Percentiles rank a stretch among this genome's conserved stretches.
Evolutionary conservation across 345 rosid species (phyloP).

Genomic region (Physaria fendleri): DNA sequence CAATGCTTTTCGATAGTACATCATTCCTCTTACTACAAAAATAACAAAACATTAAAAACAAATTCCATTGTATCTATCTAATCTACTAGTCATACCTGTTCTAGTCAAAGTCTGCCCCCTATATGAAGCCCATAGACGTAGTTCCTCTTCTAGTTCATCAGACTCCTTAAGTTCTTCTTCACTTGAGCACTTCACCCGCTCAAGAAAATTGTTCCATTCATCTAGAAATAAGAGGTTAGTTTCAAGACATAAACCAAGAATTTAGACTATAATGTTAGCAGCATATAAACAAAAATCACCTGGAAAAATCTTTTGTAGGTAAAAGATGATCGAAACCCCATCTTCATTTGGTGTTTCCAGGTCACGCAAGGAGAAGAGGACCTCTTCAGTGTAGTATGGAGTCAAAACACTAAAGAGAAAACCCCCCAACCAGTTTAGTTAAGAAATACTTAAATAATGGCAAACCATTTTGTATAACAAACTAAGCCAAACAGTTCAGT

Average conservation of each 20-base stretch:
- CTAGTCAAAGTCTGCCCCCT: slow-evolving; percentile 98
- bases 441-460: background rate
- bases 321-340: slow-evolving; percentile 92
- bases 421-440: background rate
- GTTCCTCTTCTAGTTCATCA: slow-evolving; percentile 62
- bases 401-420: slow-evolving; percentile 65
- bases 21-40: slow-evolving; percentile 93
- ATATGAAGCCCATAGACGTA: slow-evolving; percentile 96
- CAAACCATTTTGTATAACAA: background rate
- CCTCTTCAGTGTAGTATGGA: slow-evolving; percentile 91
- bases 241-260: background rate
- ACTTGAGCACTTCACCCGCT: slow-evolving; percentile 45
- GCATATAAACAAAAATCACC: slow-evolving; percentile 38
- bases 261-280: background rate
- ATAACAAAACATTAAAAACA: slow-evolving; percentile 9
- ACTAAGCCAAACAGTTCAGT: background rate
- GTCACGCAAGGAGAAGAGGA: slow-evolving; percentile 69
- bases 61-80: slow-evolving; percentile 1
- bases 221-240: slow-evolving; percentile 40
- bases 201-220: slow-evolving; percentile 95
- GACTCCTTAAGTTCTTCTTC: slow-evolving; percentile 68
- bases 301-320: slow-evolving; percentile 96
- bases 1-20: slow-evolving; percentile 96
- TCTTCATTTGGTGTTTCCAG: slow-evolving; percentile 85
- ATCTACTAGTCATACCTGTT: slow-evolving; percentile 52